Evolutionary conservation across 306 rosid species (phyloP).

Genomic region (Rosa multiflora): DNA sequence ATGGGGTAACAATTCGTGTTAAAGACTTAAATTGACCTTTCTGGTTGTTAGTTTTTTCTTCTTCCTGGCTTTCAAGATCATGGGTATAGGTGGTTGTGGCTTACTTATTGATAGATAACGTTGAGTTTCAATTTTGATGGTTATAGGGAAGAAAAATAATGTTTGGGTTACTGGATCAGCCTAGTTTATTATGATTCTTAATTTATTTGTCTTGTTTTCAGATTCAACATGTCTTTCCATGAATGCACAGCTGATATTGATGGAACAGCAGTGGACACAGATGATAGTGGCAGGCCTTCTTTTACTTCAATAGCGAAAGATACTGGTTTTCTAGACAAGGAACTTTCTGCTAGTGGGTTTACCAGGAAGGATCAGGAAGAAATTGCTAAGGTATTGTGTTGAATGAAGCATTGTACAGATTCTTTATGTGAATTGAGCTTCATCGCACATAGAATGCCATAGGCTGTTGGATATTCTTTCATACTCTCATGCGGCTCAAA

Average conservation of each 20-base stretch:
- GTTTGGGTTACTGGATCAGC: not conserved
- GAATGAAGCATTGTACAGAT: constrained; percentile 8
- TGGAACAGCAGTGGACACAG: constrained; percentile 44
- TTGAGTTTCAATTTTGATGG: not conserved
- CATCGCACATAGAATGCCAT: not conserved
- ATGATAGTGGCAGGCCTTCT: constrained; percentile 57
- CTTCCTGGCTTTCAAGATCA: not conserved
- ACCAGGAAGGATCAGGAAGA: constrained; percentile 68
- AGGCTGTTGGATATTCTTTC: not conserved
- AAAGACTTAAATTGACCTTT: not conserved
- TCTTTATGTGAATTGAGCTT: not conserved
- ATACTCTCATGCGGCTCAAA: not conserved
- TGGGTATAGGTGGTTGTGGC: not conserved
- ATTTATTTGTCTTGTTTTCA: constrained; percentile 28
- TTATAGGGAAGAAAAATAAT: not conserved
- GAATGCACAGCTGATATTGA: constrained; percentile 56
- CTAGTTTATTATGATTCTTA: not conserved
- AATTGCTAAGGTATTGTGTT: constrained; percentile 62
- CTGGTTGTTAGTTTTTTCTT: not conserved
- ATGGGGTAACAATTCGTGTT: not conserved
- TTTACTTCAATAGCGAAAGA: constrained; percentile 63
- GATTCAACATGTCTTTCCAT: constrained; percentile 69
- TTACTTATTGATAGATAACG: not conserved
- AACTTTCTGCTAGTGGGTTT: constrained; percentile 94
- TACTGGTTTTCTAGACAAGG: constrained; percentile 73